These are phyloP conservation scores for Speleostelium caveatum DNA, from an alignment of 78 protist species.

Conservation along the genomic window DNA sequence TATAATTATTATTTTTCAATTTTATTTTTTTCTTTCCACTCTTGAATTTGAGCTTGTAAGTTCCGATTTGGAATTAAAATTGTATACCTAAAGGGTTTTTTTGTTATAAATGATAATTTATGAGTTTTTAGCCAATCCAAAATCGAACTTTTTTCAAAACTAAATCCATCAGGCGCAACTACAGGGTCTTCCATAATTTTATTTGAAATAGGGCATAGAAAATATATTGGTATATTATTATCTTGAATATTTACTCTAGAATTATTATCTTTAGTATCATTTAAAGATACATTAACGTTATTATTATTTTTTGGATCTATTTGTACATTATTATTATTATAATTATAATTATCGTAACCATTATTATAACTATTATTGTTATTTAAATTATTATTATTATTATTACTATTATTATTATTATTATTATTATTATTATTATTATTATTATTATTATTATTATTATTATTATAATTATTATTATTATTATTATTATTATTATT, in stretches of 20 bases:
- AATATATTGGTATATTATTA: slow-evolving; percentile 19
- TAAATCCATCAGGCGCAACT: slow-evolving; percentile 86
- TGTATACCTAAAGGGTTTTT: slow-evolving; percentile 18
- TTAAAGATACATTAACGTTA: not conserved
- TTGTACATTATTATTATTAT: not conserved
- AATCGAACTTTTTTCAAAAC: slow-evolving; percentile 80
- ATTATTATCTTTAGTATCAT: not conserved
- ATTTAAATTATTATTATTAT: not conserved
- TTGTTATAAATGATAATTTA: slow-evolving; percentile 59
- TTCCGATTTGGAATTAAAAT: slow-evolving; percentile 74
- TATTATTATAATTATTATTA: slow-evolving; percentile 5
- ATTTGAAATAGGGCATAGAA: slow-evolving; percentile 67
- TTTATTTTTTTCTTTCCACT: slow-evolving; percentile 7
- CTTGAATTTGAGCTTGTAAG: slow-evolving; percentile 54
- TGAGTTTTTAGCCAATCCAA: slow-evolving; percentile 64
- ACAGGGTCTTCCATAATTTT: slow-evolving; percentile 82
- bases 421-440: slow-evolving; percentile 13
- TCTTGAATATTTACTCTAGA: not conserved
- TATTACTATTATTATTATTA: slow-evolving; percentile 1
- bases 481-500: not conserved
- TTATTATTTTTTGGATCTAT: not conserved
- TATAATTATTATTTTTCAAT: not conserved
- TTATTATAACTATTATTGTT: not conserved
- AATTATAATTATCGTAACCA: not conserved
- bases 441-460: slow-evolving; percentile 4